Conservation (phyloP, 768 basidiomycete genomes). For the Boletus barrowsii region DNA sequence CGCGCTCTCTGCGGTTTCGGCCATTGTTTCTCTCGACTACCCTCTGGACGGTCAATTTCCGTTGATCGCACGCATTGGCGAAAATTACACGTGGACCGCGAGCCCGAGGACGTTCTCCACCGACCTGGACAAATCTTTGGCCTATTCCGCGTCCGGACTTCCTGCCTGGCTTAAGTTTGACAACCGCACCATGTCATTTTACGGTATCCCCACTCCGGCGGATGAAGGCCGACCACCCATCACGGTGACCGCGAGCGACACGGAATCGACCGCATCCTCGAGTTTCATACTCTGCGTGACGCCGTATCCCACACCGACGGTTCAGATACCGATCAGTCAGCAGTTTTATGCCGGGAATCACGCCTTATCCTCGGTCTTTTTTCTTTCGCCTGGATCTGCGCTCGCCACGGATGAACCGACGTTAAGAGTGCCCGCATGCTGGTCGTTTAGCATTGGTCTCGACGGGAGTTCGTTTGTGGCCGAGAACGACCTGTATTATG, state of each 20-base stretch:
- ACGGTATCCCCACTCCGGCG: conserved; percentile 58
- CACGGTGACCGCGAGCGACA: conserved; percentile 60
- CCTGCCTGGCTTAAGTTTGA: conserved; percentile 82
- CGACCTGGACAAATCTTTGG: conserved; percentile 39
- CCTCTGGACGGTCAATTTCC: conserved; percentile 75
- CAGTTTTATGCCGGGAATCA: conserved; percentile 62
- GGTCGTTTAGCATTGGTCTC: conserved; percentile 92
- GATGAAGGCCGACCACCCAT: conserved; percentile 66
- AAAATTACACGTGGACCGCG: conserved; percentile 69
- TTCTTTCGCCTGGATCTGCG: conserved; percentile 58
- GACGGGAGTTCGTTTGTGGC: conserved; percentile 57
- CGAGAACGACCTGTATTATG: conserved; percentile 54
- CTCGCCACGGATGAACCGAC: conserved; percentile 48
- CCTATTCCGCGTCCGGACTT: conserved; percentile 53
- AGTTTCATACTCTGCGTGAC: conserved; percentile 58
- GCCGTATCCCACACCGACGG: conserved; percentile 46
- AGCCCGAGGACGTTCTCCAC: conserved; percentile 63
- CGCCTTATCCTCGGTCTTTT: conserved; percentile 74
- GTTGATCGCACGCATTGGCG: conserved; percentile 64
- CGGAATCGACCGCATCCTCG: conserved; percentile 49
- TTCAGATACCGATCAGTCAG: conserved; percentile 50
- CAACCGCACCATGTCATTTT: conserved; percentile 52
- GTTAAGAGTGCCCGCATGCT: conserved; percentile 71
- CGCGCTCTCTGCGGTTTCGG: conserved; percentile 37
- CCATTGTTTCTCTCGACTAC: conserved; percentile 50